These are phyloP conservation scores for Ceratobasidium theobromae DNA, from an alignment of 1,284 basidiomycete species.

Conservation along the genomic window DNA sequence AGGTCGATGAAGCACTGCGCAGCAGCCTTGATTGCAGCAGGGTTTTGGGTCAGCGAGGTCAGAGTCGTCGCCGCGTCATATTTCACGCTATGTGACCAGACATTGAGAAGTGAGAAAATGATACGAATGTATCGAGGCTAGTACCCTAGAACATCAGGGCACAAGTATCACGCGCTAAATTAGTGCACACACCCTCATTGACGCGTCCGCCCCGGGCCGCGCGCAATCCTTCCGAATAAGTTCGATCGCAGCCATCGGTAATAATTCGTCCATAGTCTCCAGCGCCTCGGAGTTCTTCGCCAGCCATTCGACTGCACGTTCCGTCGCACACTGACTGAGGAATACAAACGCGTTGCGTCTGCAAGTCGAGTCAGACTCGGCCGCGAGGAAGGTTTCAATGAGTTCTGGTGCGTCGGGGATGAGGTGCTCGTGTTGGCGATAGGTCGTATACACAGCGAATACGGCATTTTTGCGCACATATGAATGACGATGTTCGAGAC, in stretches of 20 bases:
- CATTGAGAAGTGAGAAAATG: constrained; percentile 94
- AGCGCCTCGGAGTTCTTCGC: constrained; percentile 84
- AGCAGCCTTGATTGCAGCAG: constrained; percentile 94
- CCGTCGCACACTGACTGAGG: constrained; percentile 85
- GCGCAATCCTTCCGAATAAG: constrained; percentile 91
- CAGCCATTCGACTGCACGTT: constrained; percentile 91
- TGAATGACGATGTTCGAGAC: constrained; percentile 96
- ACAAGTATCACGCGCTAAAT: background rate
- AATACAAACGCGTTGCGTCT: constrained; percentile 98
- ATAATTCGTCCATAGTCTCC: constrained; percentile 81
- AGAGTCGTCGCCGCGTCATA: constrained; percentile 97
- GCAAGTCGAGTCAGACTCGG: constrained; percentile 95
- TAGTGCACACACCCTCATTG: constrained; percentile 63
- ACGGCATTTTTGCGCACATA: constrained; percentile 99
- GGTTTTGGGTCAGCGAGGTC: constrained; percentile 93
- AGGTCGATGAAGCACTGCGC: constrained; percentile 89
- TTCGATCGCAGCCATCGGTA: constrained; percentile 97
- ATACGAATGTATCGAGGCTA: constrained; percentile 89
- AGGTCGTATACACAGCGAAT: constrained; percentile 94
- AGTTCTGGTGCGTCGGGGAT: constrained; percentile 97
- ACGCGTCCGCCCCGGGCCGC: constrained; percentile 57
- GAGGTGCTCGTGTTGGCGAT: constrained; percentile 90
- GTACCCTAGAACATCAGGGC: constrained; percentile 34
- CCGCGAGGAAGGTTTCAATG: constrained; percentile 96
- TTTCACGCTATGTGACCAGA: constrained; percentile 91